These are phyloP conservation scores for Berberis vulgaris DNA, from an alignment of 164 flowering plant species.

Conservation along the genomic window DNA sequence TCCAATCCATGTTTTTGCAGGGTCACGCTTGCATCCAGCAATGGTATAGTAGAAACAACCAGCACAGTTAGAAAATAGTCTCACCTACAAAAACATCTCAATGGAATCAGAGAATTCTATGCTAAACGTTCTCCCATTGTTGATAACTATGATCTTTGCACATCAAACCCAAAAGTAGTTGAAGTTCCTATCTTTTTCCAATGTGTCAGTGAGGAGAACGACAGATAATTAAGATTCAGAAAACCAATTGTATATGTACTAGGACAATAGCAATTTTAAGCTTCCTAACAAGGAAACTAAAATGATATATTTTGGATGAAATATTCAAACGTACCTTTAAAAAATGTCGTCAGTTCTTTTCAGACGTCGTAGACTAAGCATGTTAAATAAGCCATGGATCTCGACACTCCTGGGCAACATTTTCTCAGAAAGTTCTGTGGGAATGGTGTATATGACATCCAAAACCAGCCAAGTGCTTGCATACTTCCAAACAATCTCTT, in stretches of 20 bases:
- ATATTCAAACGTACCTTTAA: constrained; percentile 40
- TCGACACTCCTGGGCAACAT: constrained; percentile 38
- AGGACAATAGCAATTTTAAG: background rate
- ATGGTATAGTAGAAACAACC: constrained; percentile 82
- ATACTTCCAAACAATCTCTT: constrained; percentile 74
- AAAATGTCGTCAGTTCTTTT: constrained; percentile 80
- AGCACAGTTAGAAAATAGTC: constrained; percentile 92
- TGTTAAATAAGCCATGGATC: constrained; percentile 68
- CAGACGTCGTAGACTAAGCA: constrained; percentile 99
- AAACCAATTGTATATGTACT: background rate
- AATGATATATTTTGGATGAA: background rate
- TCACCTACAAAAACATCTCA: constrained; percentile 44
- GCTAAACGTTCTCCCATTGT: background rate
- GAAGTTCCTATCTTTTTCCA: constrained; percentile 85
- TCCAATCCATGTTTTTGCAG: constrained; percentile 70
- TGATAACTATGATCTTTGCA: constrained; percentile 46
- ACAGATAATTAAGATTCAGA: constrained; percentile 5
- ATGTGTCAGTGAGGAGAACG: constrained; percentile 27
- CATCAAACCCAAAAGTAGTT: constrained; percentile 88
- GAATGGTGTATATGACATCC: constrained; percentile 83
- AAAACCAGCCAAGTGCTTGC: constrained; percentile 55
- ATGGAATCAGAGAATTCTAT: constrained; percentile 5
- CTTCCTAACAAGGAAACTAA: background rate
- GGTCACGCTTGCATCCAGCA: constrained; percentile 61
- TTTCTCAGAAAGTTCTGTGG: constrained; percentile 58